phyloP scores from a whole-genome alignment of 1,139 yeast genomes.

The Pneumocystis sp. region DNA sequence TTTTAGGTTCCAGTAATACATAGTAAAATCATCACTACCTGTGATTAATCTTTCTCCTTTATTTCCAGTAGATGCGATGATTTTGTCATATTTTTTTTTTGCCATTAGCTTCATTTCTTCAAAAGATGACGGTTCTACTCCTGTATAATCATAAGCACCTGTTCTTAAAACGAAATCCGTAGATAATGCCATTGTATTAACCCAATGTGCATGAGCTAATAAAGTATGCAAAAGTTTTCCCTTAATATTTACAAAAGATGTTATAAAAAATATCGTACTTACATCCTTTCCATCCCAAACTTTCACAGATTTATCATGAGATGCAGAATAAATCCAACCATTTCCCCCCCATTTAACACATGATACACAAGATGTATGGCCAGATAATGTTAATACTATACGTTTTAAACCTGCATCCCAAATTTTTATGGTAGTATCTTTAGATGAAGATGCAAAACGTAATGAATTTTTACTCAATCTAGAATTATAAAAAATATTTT shows the following conservation, averaged over 20 bases:
- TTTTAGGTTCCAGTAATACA: constrained; percentile 79
- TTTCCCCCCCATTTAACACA: constrained; percentile 96
- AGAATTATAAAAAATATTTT: neutral
- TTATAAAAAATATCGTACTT: constrained; percentile 24
- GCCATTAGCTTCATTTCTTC: constrained; percentile 30
- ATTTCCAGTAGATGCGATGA: constrained; percentile 50
- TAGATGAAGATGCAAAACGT: constrained; percentile 72
- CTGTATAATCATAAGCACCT: constrained; percentile 66
- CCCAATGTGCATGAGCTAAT: constrained; percentile 95
- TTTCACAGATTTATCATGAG: constrained; percentile 88
- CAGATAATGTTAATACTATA: constrained; percentile 51
- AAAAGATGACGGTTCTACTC: constrained; percentile 28
- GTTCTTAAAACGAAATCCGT: constrained; percentile 78
- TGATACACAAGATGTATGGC: constrained; percentile 79
- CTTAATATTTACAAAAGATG: neutral
- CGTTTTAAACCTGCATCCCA: constrained; percentile 83
- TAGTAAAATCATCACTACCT: constrained; percentile 93
- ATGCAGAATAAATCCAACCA: constrained; percentile 71
- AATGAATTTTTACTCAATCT: constrained; percentile 33
- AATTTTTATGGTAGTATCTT: constrained; percentile 75
- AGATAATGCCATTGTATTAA: constrained; percentile 78
- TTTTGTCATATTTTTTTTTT: constrained; percentile 54
- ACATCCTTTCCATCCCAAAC: constrained; percentile 84
- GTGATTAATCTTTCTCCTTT: constrained; percentile 73
- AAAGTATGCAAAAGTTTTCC: constrained; percentile 47